Evolutionary conservation across 176 grass and related monocot genomes (phyloP), one percentile per base, ranked within the genome.

Genomic region (Tillandsia fasciculata): DNA sequence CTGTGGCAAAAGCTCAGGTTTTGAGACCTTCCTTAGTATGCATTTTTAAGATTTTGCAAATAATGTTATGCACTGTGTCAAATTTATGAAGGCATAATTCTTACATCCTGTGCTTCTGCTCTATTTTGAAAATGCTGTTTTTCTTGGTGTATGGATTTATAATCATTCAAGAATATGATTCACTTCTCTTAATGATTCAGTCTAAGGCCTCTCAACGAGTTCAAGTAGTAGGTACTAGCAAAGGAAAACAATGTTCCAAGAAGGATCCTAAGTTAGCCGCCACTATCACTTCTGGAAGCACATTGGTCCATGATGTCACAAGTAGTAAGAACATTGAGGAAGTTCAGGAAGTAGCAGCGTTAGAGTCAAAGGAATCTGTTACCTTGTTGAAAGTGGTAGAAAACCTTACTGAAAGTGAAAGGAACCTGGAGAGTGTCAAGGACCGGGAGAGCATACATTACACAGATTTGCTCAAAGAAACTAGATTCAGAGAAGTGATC

Each of bases 1-100:
- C 59, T 51, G 27, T 64, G 24, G 72, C 69, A 47, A 82, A 87
- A 71, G 18, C 53, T 11, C 72, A 91, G 84, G 84, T 91, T 81
- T 54, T 48, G 49, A 63, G 26, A 83, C 66, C 13, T 69, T 79
- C 13, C 50, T 74, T n/a, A 15, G 7, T 48, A 47, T 66, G 6
- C 6, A 24, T 56, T 71, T 68, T 61, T 61, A 18, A 23, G 9
- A 20, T 20, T 61, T 18, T 61, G n/a, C 7, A 61, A 20, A 10
- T 61, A 10, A 61, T 61, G 8, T 10, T 61, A 61, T 61, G 10
- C 56, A 61, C 7, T 23, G 22, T 23, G 22, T 22, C 15, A 61
- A 61, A 61, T 15, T 18, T 61, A 59, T 61, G 56, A 61, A 61
- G 13, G n/a, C 7, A 61, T 9, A 61, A 61, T 23, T 61, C 53